A percentile compares a stretch with the other conserved stretches of the same genome.
phyloP scores from a whole-genome alignment of 495 filamentous ascomycete species.

The Aspergillus mulundensis region DNA sequence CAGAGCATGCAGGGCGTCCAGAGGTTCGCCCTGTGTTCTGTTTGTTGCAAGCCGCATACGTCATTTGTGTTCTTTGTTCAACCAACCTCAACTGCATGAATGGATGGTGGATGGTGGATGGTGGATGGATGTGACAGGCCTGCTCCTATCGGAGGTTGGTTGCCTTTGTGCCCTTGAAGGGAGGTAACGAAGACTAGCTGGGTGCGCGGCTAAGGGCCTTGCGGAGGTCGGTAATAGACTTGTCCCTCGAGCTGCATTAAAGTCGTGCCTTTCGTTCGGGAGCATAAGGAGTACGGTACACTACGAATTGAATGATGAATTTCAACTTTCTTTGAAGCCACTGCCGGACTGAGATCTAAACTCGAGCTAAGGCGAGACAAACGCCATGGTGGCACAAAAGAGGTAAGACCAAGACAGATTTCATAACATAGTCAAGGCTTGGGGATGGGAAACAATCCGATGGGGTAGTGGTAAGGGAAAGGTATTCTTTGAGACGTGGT shows the following conservation, averaged over 20 bases:
- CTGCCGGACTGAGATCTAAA: constrained; percentile 26
- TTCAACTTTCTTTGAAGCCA: constrained; percentile 23
- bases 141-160: too few relatives aligned
- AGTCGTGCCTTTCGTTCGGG: neutral
- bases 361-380: constrained; percentile 25
- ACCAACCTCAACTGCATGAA: too few relatives aligned
- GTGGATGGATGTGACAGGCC: too few relatives aligned
- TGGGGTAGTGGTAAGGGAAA: constrained; percentile 20
- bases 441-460: constrained; percentile 12
- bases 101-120: too few relatives aligned
- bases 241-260: neutral
- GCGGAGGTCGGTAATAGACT: too few relatives aligned
- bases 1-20: neutral
- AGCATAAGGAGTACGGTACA: neutral
- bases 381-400: constrained; percentile 25
- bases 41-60: constrained; percentile 19
- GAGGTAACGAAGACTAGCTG: too few relatives aligned
- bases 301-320: constrained; percentile 3
- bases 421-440: constrained; percentile 20
- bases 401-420: constrained; percentile 19
- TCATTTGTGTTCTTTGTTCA: constrained; percentile 10
- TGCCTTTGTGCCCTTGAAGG: too few relatives aligned
- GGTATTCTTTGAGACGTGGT: constrained; percentile 27
- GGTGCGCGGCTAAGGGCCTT: too few relatives aligned
- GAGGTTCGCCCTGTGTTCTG: neutral